These are phyloP conservation scores for Naematelia aurantialba DNA, from an alignment of 768 basidiomycete genomes.

Conservation along the genomic window DNA sequence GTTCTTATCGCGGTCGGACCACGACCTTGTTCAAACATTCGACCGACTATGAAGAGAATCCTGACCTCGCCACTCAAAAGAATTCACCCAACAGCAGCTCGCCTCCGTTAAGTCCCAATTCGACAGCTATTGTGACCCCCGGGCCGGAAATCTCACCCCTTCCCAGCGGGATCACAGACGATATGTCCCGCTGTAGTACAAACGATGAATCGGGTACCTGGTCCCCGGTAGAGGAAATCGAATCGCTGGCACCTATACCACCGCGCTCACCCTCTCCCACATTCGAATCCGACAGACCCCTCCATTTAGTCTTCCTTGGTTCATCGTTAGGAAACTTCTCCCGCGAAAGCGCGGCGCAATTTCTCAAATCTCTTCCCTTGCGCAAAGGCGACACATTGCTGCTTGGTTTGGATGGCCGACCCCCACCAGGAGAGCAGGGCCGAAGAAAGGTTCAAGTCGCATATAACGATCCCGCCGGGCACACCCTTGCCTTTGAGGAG, in stretches of 20 bases:
- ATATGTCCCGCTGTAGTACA: not conserved
- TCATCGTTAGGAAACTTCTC: slow-evolving; percentile 88
- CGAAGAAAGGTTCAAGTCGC: slow-evolving; percentile 70
- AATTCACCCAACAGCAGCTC: not conserved
- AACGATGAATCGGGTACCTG: slow-evolving; percentile 3
- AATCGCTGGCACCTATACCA: not conserved
- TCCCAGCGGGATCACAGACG: slow-evolving; percentile 3
- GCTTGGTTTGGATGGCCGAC: slow-evolving; percentile 82
- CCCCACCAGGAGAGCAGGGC: slow-evolving; percentile 54
- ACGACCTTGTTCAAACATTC: no score
- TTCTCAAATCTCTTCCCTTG: slow-evolving; percentile 75
- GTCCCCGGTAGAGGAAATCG: slow-evolving; percentile 3
- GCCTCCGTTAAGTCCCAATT: not conserved
- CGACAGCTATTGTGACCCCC: not conserved
- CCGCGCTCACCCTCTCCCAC: not conserved
- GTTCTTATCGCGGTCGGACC: not conserved
- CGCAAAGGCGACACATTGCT: slow-evolving; percentile 73
- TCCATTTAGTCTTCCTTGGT: slow-evolving; percentile 87
- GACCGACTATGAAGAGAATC: not conserved
- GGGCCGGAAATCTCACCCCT: slow-evolving; percentile 6
- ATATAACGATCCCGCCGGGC: slow-evolving; percentile 75
- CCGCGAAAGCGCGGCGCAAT: slow-evolving; percentile 64
- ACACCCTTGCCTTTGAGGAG: slow-evolving; percentile 75
- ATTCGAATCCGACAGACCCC: slow-evolving; percentile 49
- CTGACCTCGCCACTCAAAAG: not conserved